Conservation (phyloP, 2,329 filamentous ascomycete species). For the Calonectria fujianensis region DNA sequence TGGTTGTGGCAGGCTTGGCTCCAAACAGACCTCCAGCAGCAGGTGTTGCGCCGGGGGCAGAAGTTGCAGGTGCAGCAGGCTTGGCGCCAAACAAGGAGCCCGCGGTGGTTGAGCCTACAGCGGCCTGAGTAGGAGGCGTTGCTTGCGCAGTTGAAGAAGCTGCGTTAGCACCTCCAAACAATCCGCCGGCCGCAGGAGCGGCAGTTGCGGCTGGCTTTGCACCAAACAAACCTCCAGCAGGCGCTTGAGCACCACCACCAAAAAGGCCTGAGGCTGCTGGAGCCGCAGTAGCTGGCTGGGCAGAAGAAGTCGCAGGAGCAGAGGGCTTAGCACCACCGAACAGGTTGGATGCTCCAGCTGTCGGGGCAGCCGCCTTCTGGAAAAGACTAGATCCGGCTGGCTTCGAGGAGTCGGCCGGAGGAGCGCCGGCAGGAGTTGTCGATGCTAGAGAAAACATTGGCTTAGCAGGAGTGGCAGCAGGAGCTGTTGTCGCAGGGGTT, state of each 20-base stretch:
- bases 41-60: conserved; percentile 58
- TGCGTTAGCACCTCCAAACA: conserved; percentile 51
- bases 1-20: conserved; percentile 54
- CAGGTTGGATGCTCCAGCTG: conserved; percentile 51
- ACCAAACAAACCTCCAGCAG: conserved; percentile 59
- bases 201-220: conserved; percentile 55
- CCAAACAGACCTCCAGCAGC: conserved; percentile 61
- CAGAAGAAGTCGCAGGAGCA: conserved; percentile 43
- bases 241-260: conserved; percentile 59
- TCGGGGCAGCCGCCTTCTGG: conserved; percentile 47
- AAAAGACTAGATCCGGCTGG: conserved; percentile 52
- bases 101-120: conserved; percentile 46
- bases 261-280: conserved; percentile 57
- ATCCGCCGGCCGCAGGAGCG: conserved; percentile 49
- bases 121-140: conserved; percentile 47
- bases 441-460: conserved; percentile 69
- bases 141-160: conserved; percentile 51
- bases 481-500: conserved; percentile 53
- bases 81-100: conserved; percentile 65
- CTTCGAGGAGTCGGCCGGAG: conserved; percentile 63
- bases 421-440: conserved; percentile 74
- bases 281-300: conserved; percentile 32
- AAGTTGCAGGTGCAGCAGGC: conserved; percentile 59
- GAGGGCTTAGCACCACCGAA: conserved; percentile 57
- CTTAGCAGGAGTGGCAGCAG: conserved; percentile 65